phyloP scores from a whole-genome alignment of 768 basidiomycete species.

The Lyophyllum shimeji region DNA sequence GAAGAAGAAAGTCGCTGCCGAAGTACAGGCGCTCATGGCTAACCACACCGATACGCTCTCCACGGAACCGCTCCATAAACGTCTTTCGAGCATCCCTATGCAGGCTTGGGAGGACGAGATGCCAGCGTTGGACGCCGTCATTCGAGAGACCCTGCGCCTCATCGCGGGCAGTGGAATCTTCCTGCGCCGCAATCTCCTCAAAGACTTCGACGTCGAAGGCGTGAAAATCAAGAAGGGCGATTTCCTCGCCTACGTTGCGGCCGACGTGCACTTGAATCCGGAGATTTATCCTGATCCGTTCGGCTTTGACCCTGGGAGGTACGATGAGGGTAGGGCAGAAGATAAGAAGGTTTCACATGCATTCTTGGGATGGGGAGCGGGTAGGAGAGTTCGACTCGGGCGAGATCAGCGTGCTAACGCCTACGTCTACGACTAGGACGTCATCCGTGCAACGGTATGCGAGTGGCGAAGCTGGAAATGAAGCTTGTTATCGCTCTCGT shows the following conservation, averaged over 20 bases:
- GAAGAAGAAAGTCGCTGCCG: slow-evolving; percentile 28
- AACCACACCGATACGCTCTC: slow-evolving; percentile 25
- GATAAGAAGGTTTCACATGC: slow-evolving; percentile 31
- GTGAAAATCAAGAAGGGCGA: slow-evolving; percentile 29
- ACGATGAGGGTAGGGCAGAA: slow-evolving; percentile 29
- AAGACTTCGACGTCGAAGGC: slow-evolving; percentile 27
- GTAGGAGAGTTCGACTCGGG: slow-evolving; percentile 13
- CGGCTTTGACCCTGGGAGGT: slow-evolving; percentile 36
- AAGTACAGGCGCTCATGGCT: slow-evolving; percentile 29
- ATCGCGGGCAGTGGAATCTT: slow-evolving; percentile 22
- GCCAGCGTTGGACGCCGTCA: slow-evolving; percentile 34
- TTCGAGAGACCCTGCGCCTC: slow-evolving; percentile 40
- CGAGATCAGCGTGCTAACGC: background rate
- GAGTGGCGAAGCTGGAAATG: slow-evolving; percentile 38
- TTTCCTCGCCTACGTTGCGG: slow-evolving; percentile 32
- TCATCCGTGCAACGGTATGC: slow-evolving; percentile 39
- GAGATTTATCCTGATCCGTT: slow-evolving; percentile 33
- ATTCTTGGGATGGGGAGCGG: slow-evolving; percentile 41
- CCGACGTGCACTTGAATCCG: slow-evolving; percentile 34
- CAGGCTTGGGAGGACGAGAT: slow-evolving; percentile 40
- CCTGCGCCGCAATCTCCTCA: slow-evolving; percentile 33
- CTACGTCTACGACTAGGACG: slow-evolving; percentile 23
- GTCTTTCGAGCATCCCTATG: slow-evolving; percentile 33
- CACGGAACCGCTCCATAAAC: slow-evolving; percentile 30
- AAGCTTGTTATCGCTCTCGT: slow-evolving; percentile 35